Percentiles rank a stretch among this genome's conserved stretches.
Evolutionary conservation across 805 yeast species (phyloP).

Genomic region (Dipodascus albidus): DNA sequence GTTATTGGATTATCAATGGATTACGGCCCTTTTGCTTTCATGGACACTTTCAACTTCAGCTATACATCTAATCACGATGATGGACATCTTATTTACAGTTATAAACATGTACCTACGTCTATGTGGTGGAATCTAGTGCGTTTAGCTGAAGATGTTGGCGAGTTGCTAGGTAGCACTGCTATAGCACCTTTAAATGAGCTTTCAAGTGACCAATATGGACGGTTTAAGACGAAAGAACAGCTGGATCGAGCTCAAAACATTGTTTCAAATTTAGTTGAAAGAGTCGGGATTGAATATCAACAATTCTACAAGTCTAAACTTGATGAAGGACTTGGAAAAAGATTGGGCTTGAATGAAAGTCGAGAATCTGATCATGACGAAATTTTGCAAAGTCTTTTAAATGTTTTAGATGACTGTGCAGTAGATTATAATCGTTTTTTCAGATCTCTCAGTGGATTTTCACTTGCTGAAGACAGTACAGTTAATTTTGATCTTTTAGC

Average conservation of each 20-base stretch:
- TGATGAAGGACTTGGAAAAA: constrained; percentile 41
- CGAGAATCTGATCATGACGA: constrained; percentile 27
- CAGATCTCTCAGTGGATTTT: constrained; percentile 41
- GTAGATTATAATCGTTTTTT: constrained; percentile 79
- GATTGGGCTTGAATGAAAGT: constrained; percentile 53
- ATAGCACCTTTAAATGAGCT: constrained; percentile 29
- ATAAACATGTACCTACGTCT: constrained; percentile 71
- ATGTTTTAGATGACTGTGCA: constrained; percentile 45
- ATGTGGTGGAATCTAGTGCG: constrained; percentile 90
- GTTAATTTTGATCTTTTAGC: constrained; percentile 13
- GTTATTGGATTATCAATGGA: constrained; percentile 82
- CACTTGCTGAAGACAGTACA: constrained; percentile 28
- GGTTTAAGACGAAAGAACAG: neutral
- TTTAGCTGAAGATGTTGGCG: constrained; percentile 74
- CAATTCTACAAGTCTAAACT: constrained; percentile 48
- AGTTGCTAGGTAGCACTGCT: constrained; percentile 60
- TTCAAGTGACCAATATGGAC: constrained; percentile 31
- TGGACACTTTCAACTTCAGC: constrained; percentile 73
- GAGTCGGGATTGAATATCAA: constrained; percentile 56
- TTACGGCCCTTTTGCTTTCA: constrained; percentile 88
- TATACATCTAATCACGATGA: constrained; percentile 92
- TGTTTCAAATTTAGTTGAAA: constrained; percentile 35
- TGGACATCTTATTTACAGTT: constrained; percentile 55
- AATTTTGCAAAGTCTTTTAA: constrained; percentile 49
- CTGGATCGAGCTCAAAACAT: constrained; percentile 53